Conservation (phyloP, 305 asterid genomes). For the Fraxinus platypoda region DNA sequence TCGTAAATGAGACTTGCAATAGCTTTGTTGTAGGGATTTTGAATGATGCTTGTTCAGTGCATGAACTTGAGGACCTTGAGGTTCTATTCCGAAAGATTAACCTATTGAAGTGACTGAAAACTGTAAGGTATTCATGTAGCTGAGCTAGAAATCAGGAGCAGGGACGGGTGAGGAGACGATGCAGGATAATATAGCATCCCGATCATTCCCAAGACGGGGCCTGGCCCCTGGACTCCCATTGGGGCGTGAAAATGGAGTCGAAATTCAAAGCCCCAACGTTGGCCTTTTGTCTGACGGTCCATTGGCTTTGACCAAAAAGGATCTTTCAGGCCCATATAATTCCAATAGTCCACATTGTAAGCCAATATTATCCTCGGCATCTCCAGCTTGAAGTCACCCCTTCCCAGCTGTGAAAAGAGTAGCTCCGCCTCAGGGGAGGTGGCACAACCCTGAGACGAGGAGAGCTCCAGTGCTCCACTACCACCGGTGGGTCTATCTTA, state of each 20-base stretch:
- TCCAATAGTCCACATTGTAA: slow-evolving; percentile 83
- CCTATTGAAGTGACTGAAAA: background rate
- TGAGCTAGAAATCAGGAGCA: slow-evolving; percentile 68
- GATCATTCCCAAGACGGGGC: slow-evolving; percentile 62
- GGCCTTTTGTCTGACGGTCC: slow-evolving; percentile 89
- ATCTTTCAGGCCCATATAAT: slow-evolving; percentile 85
- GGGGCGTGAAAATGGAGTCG: slow-evolving; percentile 79
- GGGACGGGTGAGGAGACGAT: slow-evolving; percentile 53
- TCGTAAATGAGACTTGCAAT: slow-evolving; percentile 54
- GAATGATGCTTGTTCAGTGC: slow-evolving; percentile 52
- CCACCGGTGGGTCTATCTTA: slow-evolving; percentile 55
- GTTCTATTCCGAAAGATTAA: background rate
- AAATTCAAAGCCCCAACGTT: slow-evolving; percentile 63
- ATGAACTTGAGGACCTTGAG: background rate
- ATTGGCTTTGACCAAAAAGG: slow-evolving; percentile 61
- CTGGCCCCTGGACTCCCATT: slow-evolving; percentile 71
- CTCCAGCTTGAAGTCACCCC: slow-evolving; percentile 35
- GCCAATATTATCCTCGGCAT: slow-evolving; percentile 61
- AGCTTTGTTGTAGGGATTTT: slow-evolving; percentile 46
- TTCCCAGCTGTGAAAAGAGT: slow-evolving; percentile 68
- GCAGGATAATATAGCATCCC: slow-evolving; percentile 53
- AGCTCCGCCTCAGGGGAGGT: slow-evolving; percentile 81
- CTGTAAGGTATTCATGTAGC: background rate
- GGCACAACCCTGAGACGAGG: slow-evolving; percentile 91
- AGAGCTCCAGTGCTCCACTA: slow-evolving; percentile 82